Percentiles rank a stretch among this genome's conserved stretches.
Evolutionary conservation across 192 early-diverging fungal genomes (phyloP).

Genomic region (Backusella parvicylindrica): DNA sequence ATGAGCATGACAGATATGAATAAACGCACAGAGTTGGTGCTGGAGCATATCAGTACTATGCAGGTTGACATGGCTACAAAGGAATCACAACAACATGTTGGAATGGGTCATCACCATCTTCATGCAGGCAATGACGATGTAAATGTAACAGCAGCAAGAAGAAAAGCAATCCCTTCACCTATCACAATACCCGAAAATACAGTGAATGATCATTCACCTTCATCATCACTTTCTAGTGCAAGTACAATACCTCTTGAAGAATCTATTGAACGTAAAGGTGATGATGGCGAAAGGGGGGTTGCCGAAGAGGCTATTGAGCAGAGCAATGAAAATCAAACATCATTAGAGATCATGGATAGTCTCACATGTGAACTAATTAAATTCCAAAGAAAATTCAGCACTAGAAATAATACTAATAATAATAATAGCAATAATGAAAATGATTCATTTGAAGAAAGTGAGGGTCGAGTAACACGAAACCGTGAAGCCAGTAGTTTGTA

Average conservation of each 20-base stretch:
- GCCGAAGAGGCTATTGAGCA: slow-evolving; percentile 12
- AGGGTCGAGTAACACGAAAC: slow-evolving; percentile 12
- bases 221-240: slow-evolving; percentile 32
- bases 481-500: slow-evolving; percentile 5
- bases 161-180: background rate
- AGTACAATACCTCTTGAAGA: slow-evolving; percentile 31
- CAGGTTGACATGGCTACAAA: slow-evolving; percentile 43
- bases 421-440: background rate
- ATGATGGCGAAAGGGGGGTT: background rate
- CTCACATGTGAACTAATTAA: slow-evolving; percentile 49
- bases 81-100: background rate
- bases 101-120: background rate
- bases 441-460: too few species aligned
- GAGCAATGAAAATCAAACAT: slow-evolving; percentile 13
- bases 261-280: background rate
- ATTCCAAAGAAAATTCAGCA: slow-evolving; percentile 46
- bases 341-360: slow-evolving; percentile 50
- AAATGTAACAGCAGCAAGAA: background rate
- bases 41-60: slow-evolving; percentile 51
- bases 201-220: background rate
- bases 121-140: background rate
- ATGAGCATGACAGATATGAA: slow-evolving; percentile 63
- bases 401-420: background rate
- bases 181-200: background rate
- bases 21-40: slow-evolving; percentile 57